Percentiles rank a stretch among this genome's conserved stretches.
Evolutionary conservation across 2,329 filamentous ascomycete species (phyloP).

Genomic region (Sporothrix inflata): DNA sequence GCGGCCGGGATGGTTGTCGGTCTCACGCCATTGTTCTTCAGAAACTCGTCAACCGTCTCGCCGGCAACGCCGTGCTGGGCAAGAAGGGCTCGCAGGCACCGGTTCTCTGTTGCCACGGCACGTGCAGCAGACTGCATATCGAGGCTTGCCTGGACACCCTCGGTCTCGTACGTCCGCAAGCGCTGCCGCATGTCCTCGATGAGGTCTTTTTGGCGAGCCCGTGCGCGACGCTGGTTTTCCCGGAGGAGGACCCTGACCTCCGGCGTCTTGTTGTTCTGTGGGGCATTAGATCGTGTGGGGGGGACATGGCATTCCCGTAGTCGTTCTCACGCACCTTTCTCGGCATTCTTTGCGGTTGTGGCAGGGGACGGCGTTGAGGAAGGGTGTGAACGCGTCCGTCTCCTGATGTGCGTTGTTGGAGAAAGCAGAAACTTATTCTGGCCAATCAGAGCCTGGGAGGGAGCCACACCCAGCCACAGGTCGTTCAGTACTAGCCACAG

Average conservation of each 20-base stretch:
- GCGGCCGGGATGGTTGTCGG: background rate
- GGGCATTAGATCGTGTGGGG: background rate
- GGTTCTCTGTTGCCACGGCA: conserved; percentile 54
- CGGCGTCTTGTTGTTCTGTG: conserved; percentile 9
- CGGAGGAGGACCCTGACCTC: background rate
- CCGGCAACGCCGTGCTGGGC: conserved; percentile 21
- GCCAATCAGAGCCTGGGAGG: background rate
- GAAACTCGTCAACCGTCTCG: conserved; percentile 22
- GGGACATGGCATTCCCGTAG: background rate
- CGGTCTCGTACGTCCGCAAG: conserved; percentile 52
- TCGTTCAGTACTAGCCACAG: no score
- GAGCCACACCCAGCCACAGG: no score
- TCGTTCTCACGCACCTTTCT: background rate
- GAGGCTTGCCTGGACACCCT: conserved; percentile 52
- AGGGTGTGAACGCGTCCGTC: background rate
- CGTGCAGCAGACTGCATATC: conserved; percentile 59
- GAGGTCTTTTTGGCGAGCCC: conserved; percentile 54
- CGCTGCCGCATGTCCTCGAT: conserved; percentile 52
- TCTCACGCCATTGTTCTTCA: background rate
- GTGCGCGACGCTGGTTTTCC: background rate
- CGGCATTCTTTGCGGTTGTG: conserved; percentile 6
- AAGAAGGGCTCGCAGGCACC: conserved; percentile 44
- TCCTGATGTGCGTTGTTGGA: background rate
- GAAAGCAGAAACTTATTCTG: background rate
- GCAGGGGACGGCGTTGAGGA: background rate